These are phyloP conservation scores for Gigaspora rosea DNA, from an alignment of 192 early-diverging fungal genomes.

Conservation along the genomic window DNA sequence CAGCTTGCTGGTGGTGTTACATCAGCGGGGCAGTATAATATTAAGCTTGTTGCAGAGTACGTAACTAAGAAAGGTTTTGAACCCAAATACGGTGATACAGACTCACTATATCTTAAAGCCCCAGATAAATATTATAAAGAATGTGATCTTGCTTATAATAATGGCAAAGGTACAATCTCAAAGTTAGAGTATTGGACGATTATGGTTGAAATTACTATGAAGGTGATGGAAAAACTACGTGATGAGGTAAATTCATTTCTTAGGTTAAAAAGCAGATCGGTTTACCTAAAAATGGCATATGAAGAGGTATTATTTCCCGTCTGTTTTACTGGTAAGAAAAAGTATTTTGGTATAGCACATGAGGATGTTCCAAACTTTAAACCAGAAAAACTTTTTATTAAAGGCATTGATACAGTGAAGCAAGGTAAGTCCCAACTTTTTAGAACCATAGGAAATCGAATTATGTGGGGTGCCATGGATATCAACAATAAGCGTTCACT, in stretches of 20 bases:
- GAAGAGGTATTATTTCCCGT: slow-evolving; percentile 9
- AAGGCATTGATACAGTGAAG: slow-evolving; percentile 8
- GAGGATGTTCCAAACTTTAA: background rate
- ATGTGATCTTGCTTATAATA: background rate
- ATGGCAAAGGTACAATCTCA: background rate
- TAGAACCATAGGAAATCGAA: no score
- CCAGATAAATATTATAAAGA: slow-evolving; percentile 2
- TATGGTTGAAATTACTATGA: slow-evolving; percentile 1
- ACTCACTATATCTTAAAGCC: slow-evolving; percentile 6
- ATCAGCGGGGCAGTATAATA: slow-evolving; percentile 5
- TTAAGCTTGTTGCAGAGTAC: slow-evolving; percentile 3
- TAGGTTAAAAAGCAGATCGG: background rate
- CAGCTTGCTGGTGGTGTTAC: background rate
- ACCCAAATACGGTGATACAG: no score
- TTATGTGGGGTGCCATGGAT: no score
- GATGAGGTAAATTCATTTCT: slow-evolving; percentile 6
- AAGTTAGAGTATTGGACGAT: background rate
- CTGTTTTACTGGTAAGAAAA: slow-evolving; percentile 12
- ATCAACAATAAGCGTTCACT: no score
- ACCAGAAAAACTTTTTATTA: background rate
- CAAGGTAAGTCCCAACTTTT: no score
- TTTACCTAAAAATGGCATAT: background rate
- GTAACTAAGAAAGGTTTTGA: slow-evolving; percentile 6
- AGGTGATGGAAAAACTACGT: slow-evolving; percentile 9
- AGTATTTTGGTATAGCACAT: slow-evolving; percentile 3